These are phyloP conservation scores for Ensete glaucum DNA, from an alignment of 176 grass and related monocot genomes.

Conservation along the genomic window DNA sequence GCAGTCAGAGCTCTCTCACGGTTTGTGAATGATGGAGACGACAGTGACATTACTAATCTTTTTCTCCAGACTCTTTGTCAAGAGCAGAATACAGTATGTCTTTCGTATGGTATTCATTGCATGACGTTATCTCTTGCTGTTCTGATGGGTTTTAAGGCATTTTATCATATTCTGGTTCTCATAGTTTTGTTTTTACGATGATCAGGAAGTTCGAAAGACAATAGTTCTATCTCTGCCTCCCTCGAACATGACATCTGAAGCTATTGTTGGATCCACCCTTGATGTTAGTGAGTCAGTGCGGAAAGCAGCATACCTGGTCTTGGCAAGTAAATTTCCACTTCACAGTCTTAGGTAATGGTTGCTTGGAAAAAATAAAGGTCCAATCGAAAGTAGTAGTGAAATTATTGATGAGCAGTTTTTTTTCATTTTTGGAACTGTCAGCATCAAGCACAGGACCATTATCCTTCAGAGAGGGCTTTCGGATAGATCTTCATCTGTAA, in stretches of 20 bases:
- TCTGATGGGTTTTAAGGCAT: neutral
- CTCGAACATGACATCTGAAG: slow-evolving; percentile 59
- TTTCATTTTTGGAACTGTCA: slow-evolving; percentile 31
- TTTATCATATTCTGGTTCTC: slow-evolving; percentile 1
- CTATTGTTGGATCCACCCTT: slow-evolving; percentile 52
- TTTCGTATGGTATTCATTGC: neutral
- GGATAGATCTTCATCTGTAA: slow-evolving; percentile 61
- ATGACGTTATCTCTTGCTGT: neutral
- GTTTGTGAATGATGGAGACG: slow-evolving; percentile 59
- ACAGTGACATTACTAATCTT: slow-evolving; percentile 49
- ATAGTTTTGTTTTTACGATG: neutral
- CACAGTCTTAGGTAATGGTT: slow-evolving; percentile 66
- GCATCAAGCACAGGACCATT: slow-evolving; percentile 89
- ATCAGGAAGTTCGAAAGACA: slow-evolving; percentile 66
- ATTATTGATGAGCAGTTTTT: neutral
- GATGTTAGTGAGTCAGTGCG: slow-evolving; percentile 65
- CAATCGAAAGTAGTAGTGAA: neutral
- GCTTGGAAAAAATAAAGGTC: slow-evolving; percentile 9
- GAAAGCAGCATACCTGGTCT: slow-evolving; percentile 56
- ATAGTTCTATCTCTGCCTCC: slow-evolving; percentile 71
- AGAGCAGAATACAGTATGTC: slow-evolving; percentile 74
- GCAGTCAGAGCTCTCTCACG: slow-evolving; percentile 62
- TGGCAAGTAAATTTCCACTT: slow-evolving; percentile 83
- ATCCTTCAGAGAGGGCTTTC: slow-evolving; percentile 79
- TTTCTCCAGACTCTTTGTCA: slow-evolving; percentile 54